Conservation (phyloP, 2,329 filamentous ascomycete species). For the Trichoderma semiorbis region DNA sequence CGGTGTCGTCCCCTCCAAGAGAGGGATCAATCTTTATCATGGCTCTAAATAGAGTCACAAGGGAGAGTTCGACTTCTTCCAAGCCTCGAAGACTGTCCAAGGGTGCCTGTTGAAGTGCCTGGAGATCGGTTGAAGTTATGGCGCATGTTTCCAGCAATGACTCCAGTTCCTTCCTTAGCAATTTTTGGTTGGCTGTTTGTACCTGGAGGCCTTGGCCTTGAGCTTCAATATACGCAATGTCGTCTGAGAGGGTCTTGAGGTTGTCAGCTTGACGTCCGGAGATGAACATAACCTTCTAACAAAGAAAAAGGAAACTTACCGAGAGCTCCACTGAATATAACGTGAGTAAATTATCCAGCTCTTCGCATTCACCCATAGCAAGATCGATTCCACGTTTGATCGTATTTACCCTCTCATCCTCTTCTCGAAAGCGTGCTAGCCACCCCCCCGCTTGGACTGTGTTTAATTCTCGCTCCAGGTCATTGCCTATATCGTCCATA, state of each 20-base stretch:
- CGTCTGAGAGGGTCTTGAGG: constrained; percentile 79
- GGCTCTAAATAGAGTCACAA: constrained; percentile 83
- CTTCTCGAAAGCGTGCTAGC: constrained; percentile 78
- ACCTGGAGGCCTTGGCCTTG: constrained; percentile 96
- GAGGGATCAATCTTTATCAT: constrained; percentile 91
- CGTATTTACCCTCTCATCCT: constrained; percentile 83
- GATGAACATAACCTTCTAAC: neutral
- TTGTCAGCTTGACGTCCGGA: neutral
- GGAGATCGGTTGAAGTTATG: constrained; percentile 72
- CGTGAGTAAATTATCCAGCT: constrained; percentile 89
- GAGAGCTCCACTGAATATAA: constrained; percentile 92
- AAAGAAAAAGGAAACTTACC: constrained; percentile 43
- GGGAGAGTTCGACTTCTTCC: constrained; percentile 70
- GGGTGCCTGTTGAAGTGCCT: constrained; percentile 68
- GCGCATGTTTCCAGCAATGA: constrained; percentile 87
- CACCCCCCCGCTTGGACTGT: constrained; percentile 90
- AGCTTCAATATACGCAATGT: constrained; percentile 95
- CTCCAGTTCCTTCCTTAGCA: constrained; percentile 85
- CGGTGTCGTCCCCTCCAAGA: constrained; percentile 53
- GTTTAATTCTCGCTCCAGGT: constrained; percentile 83
- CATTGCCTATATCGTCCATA: constrained; percentile 75
- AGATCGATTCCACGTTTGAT: constrained; percentile 83
- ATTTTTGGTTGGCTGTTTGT: constrained; percentile 93
- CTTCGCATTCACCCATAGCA: constrained; percentile 92
- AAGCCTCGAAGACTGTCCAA: constrained; percentile 69